Base-by-base conservation (phyloP, 2,329 filamentous ascomycete species). In the Sporothrix protearum region DNA sequence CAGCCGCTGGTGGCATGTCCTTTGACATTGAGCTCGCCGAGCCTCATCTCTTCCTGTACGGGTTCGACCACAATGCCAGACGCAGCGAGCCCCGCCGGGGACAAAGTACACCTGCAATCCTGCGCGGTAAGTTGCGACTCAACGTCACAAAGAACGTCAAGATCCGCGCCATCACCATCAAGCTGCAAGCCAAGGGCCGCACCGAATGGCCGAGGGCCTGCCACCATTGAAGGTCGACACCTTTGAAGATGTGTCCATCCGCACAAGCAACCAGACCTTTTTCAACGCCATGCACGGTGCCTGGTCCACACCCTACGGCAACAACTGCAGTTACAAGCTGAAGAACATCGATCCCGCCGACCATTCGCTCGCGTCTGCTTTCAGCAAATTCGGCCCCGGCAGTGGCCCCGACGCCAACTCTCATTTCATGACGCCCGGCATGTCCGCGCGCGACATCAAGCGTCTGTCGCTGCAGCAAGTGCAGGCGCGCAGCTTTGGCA, bases 141-240 rank as follows among this genome's bases (percentile, higher is more conserved):
- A 91, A 91, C 73, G 87, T 98, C 14, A 90, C 92, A 61, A 98
- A 98, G 79, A 92, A 92, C 75, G 89, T 94, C 63, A 99, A 99
- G 81, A 90, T 99, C 75, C 97, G 97, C 83, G 91, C 93, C 3
- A 88, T 99, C 30, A 94, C 92, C 6, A 84, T 99, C 69, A 95
- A 92, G 77, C 92, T 99, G 76, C 88, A 90, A 53, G 96, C 95
- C 39, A 91, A 89, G 78, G 93, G 94, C 2, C 88, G 91, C 74
- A 98, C 96, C 1, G 94, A 97, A 78, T 99, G 96, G 96, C 95
- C 19, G 96, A 98, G 83, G 93, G 94, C 68, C 96, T 98, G 39
- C 95, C 96, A 2, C 94, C 94, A 0, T 86, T 91, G 71, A 97
- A 97, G 80, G 86, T 91, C 0, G 92, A 97, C 53, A 89, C 93